phyloP scores from a whole-genome alignment of 148 eudicot genomes.

The Silene latifolia region DNA sequence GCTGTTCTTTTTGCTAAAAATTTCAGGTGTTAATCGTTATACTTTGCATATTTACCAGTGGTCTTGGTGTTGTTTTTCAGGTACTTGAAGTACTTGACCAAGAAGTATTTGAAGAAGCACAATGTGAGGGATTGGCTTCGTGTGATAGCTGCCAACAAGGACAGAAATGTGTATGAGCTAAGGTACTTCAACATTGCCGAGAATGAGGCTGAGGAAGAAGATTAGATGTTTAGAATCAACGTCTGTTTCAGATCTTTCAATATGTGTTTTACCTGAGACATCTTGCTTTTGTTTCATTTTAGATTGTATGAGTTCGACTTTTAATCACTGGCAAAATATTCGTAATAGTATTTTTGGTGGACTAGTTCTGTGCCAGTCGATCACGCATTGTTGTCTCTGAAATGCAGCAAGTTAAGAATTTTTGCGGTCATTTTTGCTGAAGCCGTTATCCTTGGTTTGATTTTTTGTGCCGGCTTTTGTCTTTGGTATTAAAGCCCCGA shows the following conservation, averaged over 20 bases:
- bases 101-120: constrained; percentile 82
- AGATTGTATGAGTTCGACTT: constrained; percentile 17
- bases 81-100: constrained; percentile 77
- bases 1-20: no score
- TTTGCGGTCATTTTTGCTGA: no score
- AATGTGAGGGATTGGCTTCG: constrained; percentile 84
- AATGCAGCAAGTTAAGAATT: no score
- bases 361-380: no score
- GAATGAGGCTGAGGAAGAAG: constrained; percentile 73
- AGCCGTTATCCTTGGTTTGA: no score
- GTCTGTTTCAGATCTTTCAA: neutral
- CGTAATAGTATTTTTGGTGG: constrained; percentile 9
- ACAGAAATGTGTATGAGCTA: constrained; percentile 62
- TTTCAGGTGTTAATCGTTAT: no score
- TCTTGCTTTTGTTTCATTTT: constrained; percentile 11
- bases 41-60: no score
- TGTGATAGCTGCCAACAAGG: constrained; percentile 78
- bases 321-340: constrained; percentile 12
- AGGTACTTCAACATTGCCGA: constrained; percentile 89
- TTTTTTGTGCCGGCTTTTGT: no score
- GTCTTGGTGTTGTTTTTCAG: constrained; percentile 20
- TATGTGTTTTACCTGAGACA: constrained; percentile 1
- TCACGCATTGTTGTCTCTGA: no score
- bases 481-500: no score
- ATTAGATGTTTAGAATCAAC: constrained; percentile 21